A percentile compares a stretch with the other conserved stretches of the same genome.
Conservation (phyloP, 352 stramenopile species). For the Globisporangium viniferum region DNA sequence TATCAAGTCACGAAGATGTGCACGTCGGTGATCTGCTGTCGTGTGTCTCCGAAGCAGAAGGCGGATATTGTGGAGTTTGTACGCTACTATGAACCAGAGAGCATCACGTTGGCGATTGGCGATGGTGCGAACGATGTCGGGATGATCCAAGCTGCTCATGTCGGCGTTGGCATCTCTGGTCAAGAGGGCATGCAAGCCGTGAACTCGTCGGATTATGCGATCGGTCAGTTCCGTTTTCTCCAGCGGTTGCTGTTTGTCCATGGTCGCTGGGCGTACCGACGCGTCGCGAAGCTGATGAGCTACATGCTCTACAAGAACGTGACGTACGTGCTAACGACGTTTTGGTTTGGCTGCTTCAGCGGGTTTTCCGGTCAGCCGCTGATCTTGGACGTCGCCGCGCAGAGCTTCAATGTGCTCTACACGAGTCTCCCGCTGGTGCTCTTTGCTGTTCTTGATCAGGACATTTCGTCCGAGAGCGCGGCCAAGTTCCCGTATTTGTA, state of each 20-base stretch:
- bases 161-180: constrained; percentile 91
- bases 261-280: constrained; percentile 90
- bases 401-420: constrained; percentile 85
- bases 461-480: constrained; percentile 65
- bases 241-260: constrained; percentile 91
- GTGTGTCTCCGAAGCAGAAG: constrained; percentile 88
- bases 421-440: constrained; percentile 73
- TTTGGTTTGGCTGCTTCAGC: constrained; percentile 80
- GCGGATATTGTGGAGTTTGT: constrained; percentile 79
- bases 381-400: constrained; percentile 71
- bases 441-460: constrained; percentile 78
- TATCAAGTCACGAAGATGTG: constrained; percentile 72
- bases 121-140: constrained; percentile 96
- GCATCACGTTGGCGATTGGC: constrained; percentile 90
- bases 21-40: constrained; percentile 84
- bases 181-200: constrained; percentile 92
- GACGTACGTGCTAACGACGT: constrained; percentile 79
- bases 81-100: constrained; percentile 59
- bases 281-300: constrained; percentile 89
- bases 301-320: constrained; percentile 97
- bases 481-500: constrained; percentile 69
- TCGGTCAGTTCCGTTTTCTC: constrained; percentile 93
- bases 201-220: constrained; percentile 92
- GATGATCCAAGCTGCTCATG: constrained; percentile 93
- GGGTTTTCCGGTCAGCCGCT: constrained; percentile 78